Evolutionary conservation across 2,329 filamentous ascomycete species (phyloP), one percentile per base, ranked within the genome.

Genomic region (Pseudogymnoascus sp.): DNA sequence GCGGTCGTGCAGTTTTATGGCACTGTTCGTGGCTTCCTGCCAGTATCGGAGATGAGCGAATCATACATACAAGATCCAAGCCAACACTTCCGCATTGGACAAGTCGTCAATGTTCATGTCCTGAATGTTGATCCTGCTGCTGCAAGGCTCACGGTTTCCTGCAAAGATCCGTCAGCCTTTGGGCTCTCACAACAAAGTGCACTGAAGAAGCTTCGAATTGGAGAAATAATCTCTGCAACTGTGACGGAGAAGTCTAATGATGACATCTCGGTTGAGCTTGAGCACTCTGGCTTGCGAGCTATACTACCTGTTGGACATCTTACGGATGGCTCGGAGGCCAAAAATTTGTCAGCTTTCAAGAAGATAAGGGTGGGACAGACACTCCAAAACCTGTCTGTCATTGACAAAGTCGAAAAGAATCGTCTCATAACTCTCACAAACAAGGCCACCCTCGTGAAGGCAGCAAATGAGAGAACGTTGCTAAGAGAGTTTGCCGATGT

Each of bases 11-110:
- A 96, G 72, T 99, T 97, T 76, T 99, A 96, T 71, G 91, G 91
- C 16, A 77, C 81, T 7, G 80, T 99, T 19, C 85, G 86, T 67
- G 96, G 89, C 7, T 99, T 96, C 78, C 81, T 99, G 62, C 95
- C 95, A 1, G 87, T 96, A 0, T 90, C 90, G 1, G 93, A 99
- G 76, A 99, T 99, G 95, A 97, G 95, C 73, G 95, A 99, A 74
- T 92, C 93, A 10, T 97, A 89, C 72, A 97, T 99, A 71, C 85
- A 89, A 68, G 90, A 97, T 71, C 92, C 95, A 4, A 85, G 84
- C 53, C 87, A 96, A 71, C 93, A 97, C 76, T 99, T 99, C 79
- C 86, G 88, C 37, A 77, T 86, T 47, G 96, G 95, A 0, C 95
- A 99, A 74, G 93, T 96, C 1, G 88, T 99, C 68, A 96, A 86